Conservation (phyloP, 441 rosid genomes). For the Erysimum cheiri region DNA sequence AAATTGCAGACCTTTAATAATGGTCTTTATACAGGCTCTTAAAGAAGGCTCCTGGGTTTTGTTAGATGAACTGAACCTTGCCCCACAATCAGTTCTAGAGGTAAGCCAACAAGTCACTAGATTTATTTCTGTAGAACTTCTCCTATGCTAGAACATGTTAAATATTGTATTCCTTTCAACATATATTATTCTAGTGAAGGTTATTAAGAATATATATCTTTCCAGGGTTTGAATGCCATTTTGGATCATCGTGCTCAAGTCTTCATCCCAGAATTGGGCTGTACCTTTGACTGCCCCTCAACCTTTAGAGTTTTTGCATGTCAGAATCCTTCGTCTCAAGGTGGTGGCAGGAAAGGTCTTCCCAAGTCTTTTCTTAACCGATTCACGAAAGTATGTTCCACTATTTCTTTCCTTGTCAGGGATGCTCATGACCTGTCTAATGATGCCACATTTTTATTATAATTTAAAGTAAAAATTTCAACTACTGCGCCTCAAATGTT, state of each 20-base stretch:
- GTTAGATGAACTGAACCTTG: slow-evolving; percentile 99
- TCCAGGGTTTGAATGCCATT: slow-evolving; percentile 95
- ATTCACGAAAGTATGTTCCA: slow-evolving; percentile 76
- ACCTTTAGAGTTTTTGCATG: slow-evolving; percentile 96
- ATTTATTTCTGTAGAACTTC: not conserved
- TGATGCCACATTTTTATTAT: slow-evolving; percentile 16
- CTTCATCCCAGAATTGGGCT: slow-evolving; percentile 92
- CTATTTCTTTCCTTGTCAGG: slow-evolving; percentile 8
- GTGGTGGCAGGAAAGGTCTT: slow-evolving; percentile 99
- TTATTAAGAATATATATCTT: slow-evolving; percentile 26
- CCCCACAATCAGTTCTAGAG: slow-evolving; percentile 99
- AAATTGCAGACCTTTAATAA: slow-evolving; percentile 9
- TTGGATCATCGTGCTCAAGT: slow-evolving; percentile 99
- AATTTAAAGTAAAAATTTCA: slow-evolving; percentile 3
- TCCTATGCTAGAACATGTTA: slow-evolving; percentile 10
- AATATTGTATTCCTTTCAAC: not conserved
- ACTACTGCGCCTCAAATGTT: slow-evolving; percentile 37
- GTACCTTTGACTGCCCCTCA: slow-evolving; percentile 81
- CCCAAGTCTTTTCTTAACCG: slow-evolving; percentile 99
- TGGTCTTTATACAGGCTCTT: slow-evolving; percentile 63
- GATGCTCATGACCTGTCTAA: slow-evolving; percentile 21
- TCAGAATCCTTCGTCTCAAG: slow-evolving; percentile 98
- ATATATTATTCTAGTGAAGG: slow-evolving; percentile 20
- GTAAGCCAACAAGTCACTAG: slow-evolving; percentile 42
- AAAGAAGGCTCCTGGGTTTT: slow-evolving; percentile 99